Evolutionary conservation across 2,329 filamentous ascomycete species (phyloP), one percentile per base, ranked within the genome.

Genomic region (Scytalidium sp.): DNA sequence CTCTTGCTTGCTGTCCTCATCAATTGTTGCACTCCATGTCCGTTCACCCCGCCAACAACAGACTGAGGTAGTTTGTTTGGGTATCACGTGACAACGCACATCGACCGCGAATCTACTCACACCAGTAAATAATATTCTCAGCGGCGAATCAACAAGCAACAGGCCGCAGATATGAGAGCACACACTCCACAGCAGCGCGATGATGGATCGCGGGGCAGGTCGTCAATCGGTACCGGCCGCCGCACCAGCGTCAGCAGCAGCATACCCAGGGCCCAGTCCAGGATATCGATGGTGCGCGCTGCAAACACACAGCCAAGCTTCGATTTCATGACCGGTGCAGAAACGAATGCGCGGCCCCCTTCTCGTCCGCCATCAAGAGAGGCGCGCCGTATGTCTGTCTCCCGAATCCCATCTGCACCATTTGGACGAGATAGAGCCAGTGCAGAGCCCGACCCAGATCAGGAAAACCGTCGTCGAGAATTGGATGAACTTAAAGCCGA

Each of bases 401-500:
- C 83, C 80, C 61, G 81, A 80, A 61, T 79, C 57, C 76, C 79
- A 25, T 80, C 81, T 0, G 71, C 77, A 1, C 80, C 83, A 51
- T 75, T 75, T n/a, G 61, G 75, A 72, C 42, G 80, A 79, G 62
- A 73, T 75, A 44, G 76, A 71, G 49, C 73, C 73, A 29, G 80
- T 79, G 19, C 27, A 3, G 62, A 61, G 21, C 50, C 56, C 1
- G 60, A 63, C 9, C 46, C 56, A 13, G 59, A 61, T 15, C 45
- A 46, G 1, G 58, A 64, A 21, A 60, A 54, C 45, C 53, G 54
- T 10, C 56, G 54, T 2, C 50, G 53, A 23, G 60, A 55, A 64
- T 67, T 85, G 81, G 92, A 97, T 62, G 87, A 92, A 56, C 77
- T 97, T 21, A 92, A 93, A 63, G 90, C 93, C 2, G 90, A 97